A percentile compares a stretch with the other conserved stretches of the same genome.
These are phyloP conservation scores for Phytophthora hybrid DNA, from an alignment of 352 stramenopile species.

Conservation along the genomic window DNA sequence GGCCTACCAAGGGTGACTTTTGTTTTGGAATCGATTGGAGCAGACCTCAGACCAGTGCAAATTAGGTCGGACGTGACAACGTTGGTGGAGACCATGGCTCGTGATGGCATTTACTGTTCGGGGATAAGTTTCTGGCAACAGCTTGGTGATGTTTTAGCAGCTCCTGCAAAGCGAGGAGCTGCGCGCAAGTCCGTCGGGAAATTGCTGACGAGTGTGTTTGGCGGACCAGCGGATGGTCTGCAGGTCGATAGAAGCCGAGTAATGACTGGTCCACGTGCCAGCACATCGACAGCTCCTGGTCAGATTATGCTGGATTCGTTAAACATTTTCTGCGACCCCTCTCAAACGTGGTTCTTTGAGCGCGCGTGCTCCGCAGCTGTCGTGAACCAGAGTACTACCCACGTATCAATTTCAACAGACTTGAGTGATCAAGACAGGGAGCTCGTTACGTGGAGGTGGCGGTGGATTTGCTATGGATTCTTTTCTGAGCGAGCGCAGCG, in stretches of 20 bases:
- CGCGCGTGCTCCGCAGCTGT: not conserved
- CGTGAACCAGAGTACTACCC: not conserved
- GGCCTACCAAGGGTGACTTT: not conserved
- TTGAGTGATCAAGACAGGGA: not conserved
- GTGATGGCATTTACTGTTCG: constrained; percentile 4
- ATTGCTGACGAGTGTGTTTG: constrained; percentile 2
- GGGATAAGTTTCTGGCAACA: not conserved
- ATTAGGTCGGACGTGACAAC: not conserved
- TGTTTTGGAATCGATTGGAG: constrained; percentile 5
- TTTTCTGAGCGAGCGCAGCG: not conserved
- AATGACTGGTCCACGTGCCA: not conserved
- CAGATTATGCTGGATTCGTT: not conserved
- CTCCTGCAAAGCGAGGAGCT: not conserved
- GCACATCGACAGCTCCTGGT: not conserved
- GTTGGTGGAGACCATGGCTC: constrained; percentile 5
- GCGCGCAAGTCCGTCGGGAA: constrained; percentile 9
- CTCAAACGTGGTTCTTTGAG: not conserved
- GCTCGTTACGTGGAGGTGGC: not conserved
- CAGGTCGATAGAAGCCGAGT: not conserved
- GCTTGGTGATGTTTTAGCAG: not conserved
- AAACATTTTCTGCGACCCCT: not conserved
- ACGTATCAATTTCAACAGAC: not conserved
- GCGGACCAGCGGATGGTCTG: not conserved
- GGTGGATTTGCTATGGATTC: not conserved
- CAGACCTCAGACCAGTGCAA: not conserved